Base-by-base conservation (phyloP, 2,329 filamentous ascomycete species). In the Fusarium musae region DNA sequence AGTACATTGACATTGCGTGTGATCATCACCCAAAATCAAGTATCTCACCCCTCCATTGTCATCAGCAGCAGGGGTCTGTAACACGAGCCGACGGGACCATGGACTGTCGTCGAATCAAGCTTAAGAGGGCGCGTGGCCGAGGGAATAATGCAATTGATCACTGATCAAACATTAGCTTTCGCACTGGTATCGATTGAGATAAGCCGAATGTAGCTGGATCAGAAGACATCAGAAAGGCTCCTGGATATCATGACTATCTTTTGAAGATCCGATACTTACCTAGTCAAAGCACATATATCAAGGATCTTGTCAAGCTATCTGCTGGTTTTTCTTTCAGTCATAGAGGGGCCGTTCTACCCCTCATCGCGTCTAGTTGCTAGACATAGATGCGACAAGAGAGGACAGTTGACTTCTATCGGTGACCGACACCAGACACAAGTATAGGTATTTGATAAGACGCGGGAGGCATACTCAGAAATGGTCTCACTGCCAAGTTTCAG, bases 41-140 rank as follows among this genome's bases (percentile, higher is more conserved):
- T 78, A 78, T 63, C 71, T 65, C 64, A 39, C 70, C 74, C 70
- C 72, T 75, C 70, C 65, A 73, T 73, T 37, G 42, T 53, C 19
- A 52, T 36, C 19, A 50, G 56, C 42, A 59, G 40, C 74, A 75
- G 60, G 76, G 76, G 76, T 78, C 61, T 75, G 75, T 63, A 66
- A 78, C 76, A 74, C 60, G 40, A 70, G 59, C 63, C 52, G 58
- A 70, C 59, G 54, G 53, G 52, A 39, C 60, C 49, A 66, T 61
- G 58, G 72, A 59, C 40, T 62, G 59, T 52, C 37, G 57, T 73
- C 61, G 62, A 75, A 73, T 43, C 62, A 75, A 75, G 66, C 69
- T 68, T 70, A 59, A 65, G 61, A 64, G 65, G 39, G 59, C 63
- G 65, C 46, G 54, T 68, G 63, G 36, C 40, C 43, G 63, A 37